These are phyloP conservation scores for Coemansia sp. DNA, from an alignment of 192 early-diverging fungal species.

Conservation along the genomic window DNA sequence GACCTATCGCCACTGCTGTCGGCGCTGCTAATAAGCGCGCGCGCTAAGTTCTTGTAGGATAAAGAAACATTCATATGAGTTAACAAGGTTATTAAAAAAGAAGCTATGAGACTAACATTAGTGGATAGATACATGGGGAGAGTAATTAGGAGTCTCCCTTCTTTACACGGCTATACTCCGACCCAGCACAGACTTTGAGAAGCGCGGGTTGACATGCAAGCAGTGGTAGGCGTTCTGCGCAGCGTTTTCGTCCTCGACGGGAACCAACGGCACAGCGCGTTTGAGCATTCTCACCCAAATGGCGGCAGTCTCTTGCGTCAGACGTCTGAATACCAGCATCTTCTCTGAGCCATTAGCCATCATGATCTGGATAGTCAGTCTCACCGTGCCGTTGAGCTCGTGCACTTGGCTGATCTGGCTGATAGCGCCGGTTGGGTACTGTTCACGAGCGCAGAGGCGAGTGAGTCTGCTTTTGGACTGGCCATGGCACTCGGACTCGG, in stretches of 20 bases:
- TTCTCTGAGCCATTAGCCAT: constrained; percentile 16
- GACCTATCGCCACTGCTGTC: constrained; percentile 9
- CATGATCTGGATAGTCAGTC: constrained; percentile 36
- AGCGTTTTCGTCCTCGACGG: constrained; percentile 23
- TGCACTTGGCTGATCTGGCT: constrained; percentile 34
- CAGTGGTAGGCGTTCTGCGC: constrained; percentile 28
- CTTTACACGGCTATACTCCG: neutral
- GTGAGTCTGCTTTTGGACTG: constrained; percentile 8
- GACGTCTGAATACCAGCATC: constrained; percentile 21
- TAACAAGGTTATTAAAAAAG: neutral
- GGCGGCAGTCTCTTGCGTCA: constrained; percentile 30
- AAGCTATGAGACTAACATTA: constrained; percentile 4
- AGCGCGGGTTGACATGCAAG: constrained; percentile 40
- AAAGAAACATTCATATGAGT: neutral
- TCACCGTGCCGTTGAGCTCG: constrained; percentile 33
- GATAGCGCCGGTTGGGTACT: constrained; percentile 23
- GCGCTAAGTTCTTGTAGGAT: neutral
- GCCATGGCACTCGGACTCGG: neutral
- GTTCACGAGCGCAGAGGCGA: constrained; percentile 24
- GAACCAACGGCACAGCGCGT: constrained; percentile 24
- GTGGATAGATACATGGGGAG: constrained; percentile 5
- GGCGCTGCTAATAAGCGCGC: constrained; percentile 21
- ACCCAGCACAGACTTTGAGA: constrained; percentile 20
- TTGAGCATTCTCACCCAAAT: constrained; percentile 48
- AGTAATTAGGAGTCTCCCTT: neutral